phyloP scores from a whole-genome alignment of 163 green algal genomes.

The Picocystis sp. region DNA sequence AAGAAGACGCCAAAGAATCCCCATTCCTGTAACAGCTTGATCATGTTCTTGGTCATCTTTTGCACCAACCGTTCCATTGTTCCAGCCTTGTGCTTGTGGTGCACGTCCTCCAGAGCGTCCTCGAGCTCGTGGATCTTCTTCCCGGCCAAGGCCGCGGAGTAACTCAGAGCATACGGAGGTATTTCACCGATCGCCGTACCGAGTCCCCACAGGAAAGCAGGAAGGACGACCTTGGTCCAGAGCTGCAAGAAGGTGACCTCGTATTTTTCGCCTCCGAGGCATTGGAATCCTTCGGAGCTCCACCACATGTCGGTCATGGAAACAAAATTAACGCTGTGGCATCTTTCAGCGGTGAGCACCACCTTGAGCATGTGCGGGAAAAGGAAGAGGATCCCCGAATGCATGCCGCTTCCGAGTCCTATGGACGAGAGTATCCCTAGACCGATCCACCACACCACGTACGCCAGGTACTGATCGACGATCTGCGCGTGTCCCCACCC shows the following conservation, averaged over 20 bases:
- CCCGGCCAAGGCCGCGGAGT: slow-evolving; percentile 50
- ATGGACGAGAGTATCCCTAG: slow-evolving; percentile 78
- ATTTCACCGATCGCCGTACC: slow-evolving; percentile 81
- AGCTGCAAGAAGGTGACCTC: slow-evolving; percentile 1
- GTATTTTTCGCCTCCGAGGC: slow-evolving; percentile 11
- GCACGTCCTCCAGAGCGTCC: slow-evolving; percentile 29
- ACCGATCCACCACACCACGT: slow-evolving; percentile 18
- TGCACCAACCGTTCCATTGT: slow-evolving; percentile 1
- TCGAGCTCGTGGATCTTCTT: slow-evolving; percentile 19
- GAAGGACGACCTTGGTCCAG: slow-evolving; percentile 28
- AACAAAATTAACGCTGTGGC: slow-evolving; percentile 37
- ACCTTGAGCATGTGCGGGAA: slow-evolving; percentile 91
- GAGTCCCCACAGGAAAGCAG: slow-evolving; percentile 64
- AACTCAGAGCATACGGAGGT: slow-evolving; percentile 72
- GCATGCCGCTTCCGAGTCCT: slow-evolving; percentile 79
- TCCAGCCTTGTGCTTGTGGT: slow-evolving; percentile 15
- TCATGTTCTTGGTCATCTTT: slow-evolving; percentile 63
- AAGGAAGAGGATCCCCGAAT: slow-evolving; percentile 82
- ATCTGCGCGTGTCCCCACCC: too few relatives aligned
- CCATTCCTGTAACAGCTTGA: slow-evolving; percentile 46
- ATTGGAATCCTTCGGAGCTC: slow-evolving; percentile 49
- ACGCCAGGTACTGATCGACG: slow-evolving; percentile 8
- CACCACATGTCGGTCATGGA: slow-evolving; percentile 36
- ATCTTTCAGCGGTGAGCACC: slow-evolving; percentile 57
- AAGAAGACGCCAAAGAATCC: slow-evolving; percentile 57